phyloP scores from a whole-genome alignment of 164 flowering plant genomes.

The Taxillus chinensis region DNA sequence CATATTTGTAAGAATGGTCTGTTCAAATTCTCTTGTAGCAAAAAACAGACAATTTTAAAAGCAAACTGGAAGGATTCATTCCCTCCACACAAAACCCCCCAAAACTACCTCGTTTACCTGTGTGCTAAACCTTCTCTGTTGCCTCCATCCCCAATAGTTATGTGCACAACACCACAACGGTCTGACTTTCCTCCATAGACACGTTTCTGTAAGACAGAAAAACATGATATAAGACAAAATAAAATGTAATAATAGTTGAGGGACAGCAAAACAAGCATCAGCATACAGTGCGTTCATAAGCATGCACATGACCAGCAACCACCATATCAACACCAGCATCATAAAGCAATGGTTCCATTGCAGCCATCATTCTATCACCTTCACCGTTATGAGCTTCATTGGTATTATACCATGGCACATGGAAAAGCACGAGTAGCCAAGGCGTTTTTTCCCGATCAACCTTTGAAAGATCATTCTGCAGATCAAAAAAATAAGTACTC shows the following conservation, averaged over 20 bases:
- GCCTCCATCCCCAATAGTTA: slow-evolving; percentile 98
- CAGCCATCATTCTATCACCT: slow-evolving; percentile 76
- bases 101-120: slow-evolving; percentile 25
- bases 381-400: slow-evolving; percentile 88
- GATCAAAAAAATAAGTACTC: slow-evolving; percentile 7
- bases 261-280: background rate
- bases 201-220: slow-evolving; percentile 45
- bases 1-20: no score
- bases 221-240: background rate
- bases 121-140: slow-evolving; percentile 92
- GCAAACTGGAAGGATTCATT: no score
- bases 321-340: slow-evolving; percentile 82
- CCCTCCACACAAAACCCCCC: no score
- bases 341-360: slow-evolving; percentile 84
- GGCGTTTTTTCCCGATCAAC: slow-evolving; percentile 82
- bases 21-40: background rate
- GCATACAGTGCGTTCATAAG: slow-evolving; percentile 89
- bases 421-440: slow-evolving; percentile 82
- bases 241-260: background rate
- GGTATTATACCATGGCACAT: slow-evolving; percentile 98
- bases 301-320: slow-evolving; percentile 93
- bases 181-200: slow-evolving; percentile 55
- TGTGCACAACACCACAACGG: slow-evolving; percentile 83
- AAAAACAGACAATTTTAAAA: background rate
- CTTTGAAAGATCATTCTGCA: slow-evolving; percentile 67